Conservation (phyloP, 768 basidiomycete genomes). For the Piloderma croceum region DNA sequence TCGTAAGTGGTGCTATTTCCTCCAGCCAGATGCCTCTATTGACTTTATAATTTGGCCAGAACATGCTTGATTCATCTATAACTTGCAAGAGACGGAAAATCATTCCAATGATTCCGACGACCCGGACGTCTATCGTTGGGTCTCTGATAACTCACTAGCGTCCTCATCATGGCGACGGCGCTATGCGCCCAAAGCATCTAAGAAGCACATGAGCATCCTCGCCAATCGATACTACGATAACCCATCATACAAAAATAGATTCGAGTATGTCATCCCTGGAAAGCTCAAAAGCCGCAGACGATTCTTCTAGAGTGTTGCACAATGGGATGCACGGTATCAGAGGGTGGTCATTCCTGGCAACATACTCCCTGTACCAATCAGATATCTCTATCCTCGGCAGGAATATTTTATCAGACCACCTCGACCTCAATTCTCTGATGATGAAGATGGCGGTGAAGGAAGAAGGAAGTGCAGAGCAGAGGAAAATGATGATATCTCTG, state of each 20-base stretch:
- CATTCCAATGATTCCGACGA: constrained; percentile 45
- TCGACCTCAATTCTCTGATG: no score
- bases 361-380: no score
- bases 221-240: constrained; percentile 55
- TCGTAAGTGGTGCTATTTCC: no score
- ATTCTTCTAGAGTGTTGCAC: constrained; percentile 51
- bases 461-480: no score
- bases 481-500: no score
- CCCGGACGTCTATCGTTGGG: no score
- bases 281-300: no score
- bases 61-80: constrained; percentile 61
- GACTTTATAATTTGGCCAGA: constrained; percentile 37
- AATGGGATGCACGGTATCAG: constrained; percentile 33
- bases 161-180: constrained; percentile 24
- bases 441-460: no score
- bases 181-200: constrained; percentile 25
- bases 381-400: no score
- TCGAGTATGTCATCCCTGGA: no score
- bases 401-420: no score
- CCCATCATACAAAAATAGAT: constrained; percentile 27
- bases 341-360: no score
- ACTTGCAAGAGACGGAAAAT: constrained; percentile 45
- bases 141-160: constrained; percentile 44
- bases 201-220: constrained; percentile 64
- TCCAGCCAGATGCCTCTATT: background rate